Evolutionary conservation across 805 yeast genomes (phyloP), one percentile per base, ranked within the genome.

Genomic region (Saccharomyces jurei): DNA sequence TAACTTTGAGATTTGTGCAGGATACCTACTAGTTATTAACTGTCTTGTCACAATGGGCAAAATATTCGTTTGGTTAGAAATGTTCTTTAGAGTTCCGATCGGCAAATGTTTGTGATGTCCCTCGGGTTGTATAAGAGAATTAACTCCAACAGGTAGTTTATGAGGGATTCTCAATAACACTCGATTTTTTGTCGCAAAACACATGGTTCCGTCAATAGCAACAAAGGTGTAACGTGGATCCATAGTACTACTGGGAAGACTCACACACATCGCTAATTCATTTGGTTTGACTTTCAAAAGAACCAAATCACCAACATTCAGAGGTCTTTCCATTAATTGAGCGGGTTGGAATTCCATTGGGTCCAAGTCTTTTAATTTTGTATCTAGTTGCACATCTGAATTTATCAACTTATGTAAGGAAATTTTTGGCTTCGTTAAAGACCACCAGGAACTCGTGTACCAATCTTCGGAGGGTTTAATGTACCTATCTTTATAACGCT

Each of bases 221-320:
- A 82, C 71, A 56, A 83, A 76, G 0, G 87, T 79, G 60, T 80
- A 85, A 31, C 83, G 69, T 27, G 81, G 79, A 49, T 82, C 84
- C 17, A 72, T 71, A 2, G 78, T 64, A 4, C 71, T 64, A 4
- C 63, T 59, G 0, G 91, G 91, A 27, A 80, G 67, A 27, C 75
- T 78, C 1, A 77, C 82, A 32, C 86, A 76, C 50, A 84, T 78
- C 28, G 80, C 78, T 21, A 84, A 69, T 50, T 76, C 77, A 3
- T 77, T 70, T 41, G 74, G 74, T 50, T 77, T 71, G 49, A 74
- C 63, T 6, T 68, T 70, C 17, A 84, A 63, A 17, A 82, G 78
- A 3, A 84, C 89, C 49, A 84, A 70, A 66, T 86, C 91, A 49
- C 92, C 91, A 2, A 82, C 71, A 6, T 71, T 58, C 14, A 82